Evolutionary conservation across 768 basidiomycete species (phyloP), one percentile per base, ranked within the genome.

Genomic region (Lentinula detonsa): DNA sequence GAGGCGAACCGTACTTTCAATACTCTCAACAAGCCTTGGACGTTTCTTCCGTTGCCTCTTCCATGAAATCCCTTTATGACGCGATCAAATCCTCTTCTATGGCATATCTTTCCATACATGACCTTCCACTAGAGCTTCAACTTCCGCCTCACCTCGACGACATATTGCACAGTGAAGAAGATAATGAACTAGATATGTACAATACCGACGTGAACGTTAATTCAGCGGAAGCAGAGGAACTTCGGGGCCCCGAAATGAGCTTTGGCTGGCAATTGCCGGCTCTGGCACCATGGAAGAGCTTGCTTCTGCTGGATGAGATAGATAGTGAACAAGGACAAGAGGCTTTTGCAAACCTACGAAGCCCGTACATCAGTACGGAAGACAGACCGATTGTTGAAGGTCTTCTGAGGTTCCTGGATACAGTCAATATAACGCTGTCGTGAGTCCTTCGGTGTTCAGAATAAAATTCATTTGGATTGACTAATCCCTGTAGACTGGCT

Each of bases 201-300:
- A 77, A 81, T 35, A 73, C 77, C 18, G 75, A 77, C 23, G 83
- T 83, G 18, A 83, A 43, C 40, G 86, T 50, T 10, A 48, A 48
- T 3, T 48, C n/a, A 9, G 83, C 83, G 45, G 81, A 78, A 45
- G 76, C 78, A 40, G 66, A 67, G 5, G 74, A 76, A 50, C 73
- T 74, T 6, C 91, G 91, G 90, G 88, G 87, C 16, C 79, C 77
- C 40, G 87, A 87, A 58, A 78, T 91, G 71, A 78, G 79, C 65
- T 76, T 85, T 59, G 90, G 90, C 2, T 93, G 88, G 88, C 79
- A 80, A 50, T 75, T 93, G 2, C 86, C 90, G 8, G 74, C 82
- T 16, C 79, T 98, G 23, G 79, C 85, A 15, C 95, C 96, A 5
- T 98, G 96, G 96, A 97, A 97, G 69, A 90, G 92, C 21, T 70